These are phyloP conservation scores for Fomitopsis betulina DNA, from an alignment of 1,284 basidiomycete species.

Conservation along the genomic window DNA sequence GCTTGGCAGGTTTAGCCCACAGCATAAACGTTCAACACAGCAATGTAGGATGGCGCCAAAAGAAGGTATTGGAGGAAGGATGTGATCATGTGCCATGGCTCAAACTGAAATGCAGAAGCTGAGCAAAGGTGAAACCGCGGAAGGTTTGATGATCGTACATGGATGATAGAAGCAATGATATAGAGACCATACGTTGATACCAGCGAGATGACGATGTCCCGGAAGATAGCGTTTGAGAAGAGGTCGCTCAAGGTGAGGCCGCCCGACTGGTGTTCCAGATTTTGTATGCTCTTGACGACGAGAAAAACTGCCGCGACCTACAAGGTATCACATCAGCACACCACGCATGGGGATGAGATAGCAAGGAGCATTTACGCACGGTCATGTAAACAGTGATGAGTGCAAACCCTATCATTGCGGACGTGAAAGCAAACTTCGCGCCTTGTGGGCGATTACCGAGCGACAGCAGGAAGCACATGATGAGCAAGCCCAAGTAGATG, in stretches of 20 bases:
- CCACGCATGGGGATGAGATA: background rate
- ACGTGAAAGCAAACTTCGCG: slow-evolving; percentile 77
- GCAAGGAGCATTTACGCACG: slow-evolving; percentile 38
- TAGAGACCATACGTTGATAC: slow-evolving; percentile 87
- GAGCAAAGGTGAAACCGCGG: background rate
- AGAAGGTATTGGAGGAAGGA: slow-evolving; percentile 93
- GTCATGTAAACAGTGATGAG: slow-evolving; percentile 93
- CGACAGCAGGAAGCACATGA: slow-evolving; percentile 88
- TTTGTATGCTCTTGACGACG: slow-evolving; percentile 74
- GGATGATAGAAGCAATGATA: slow-evolving; percentile 73
- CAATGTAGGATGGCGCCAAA: slow-evolving; percentile 90
- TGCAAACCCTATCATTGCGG: slow-evolving; percentile 80
- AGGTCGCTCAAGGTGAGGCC: slow-evolving; percentile 49
- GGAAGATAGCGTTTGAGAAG: slow-evolving; percentile 76
- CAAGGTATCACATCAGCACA: background rate
- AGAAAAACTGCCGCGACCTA: slow-evolving; percentile 77
- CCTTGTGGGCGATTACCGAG: slow-evolving; percentile 94
- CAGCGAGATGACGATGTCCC: slow-evolving; percentile 82
- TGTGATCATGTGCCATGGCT: slow-evolving; percentile 92
- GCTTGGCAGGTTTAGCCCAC: slow-evolving; percentile 28
- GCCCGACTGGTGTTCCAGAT: slow-evolving; percentile 44
- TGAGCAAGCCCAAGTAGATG: slow-evolving; percentile 81
- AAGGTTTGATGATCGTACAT: slow-evolving; percentile 50
- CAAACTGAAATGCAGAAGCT: slow-evolving; percentile 45
- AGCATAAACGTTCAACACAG: slow-evolving; percentile 86